Evolutionary conservation across 208 protist genomes (phyloP).

Genomic region (Trypanosoma boissoni): DNA sequence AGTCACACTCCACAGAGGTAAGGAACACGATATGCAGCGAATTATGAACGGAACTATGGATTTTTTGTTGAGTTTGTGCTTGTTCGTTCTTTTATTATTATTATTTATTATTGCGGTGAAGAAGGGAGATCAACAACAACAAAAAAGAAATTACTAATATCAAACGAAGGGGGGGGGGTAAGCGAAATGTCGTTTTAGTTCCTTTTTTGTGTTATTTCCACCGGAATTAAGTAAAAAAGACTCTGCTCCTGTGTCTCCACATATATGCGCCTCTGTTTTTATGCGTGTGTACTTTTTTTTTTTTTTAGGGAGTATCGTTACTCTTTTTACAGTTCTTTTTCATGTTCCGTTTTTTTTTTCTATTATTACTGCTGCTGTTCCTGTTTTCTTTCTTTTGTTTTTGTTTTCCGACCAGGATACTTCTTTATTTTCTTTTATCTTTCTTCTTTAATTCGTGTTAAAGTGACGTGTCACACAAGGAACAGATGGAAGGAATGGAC

Average conservation of each 20-base stretch:
- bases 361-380: not conserved
- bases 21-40: not conserved
- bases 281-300: not conserved
- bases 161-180: not conserved
- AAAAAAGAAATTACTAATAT: not conserved
- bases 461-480: constrained; percentile 12
- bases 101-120: too few relatives aligned
- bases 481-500: constrained; percentile 16
- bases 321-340: constrained; percentile 11
- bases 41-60: not conserved
- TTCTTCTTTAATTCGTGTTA: not conserved
- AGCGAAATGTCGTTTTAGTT: not conserved
- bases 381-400: constrained; percentile 13
- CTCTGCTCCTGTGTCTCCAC: not conserved
- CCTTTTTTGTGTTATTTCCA: too few relatives aligned
- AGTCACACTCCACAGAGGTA: not conserved
- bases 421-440: constrained; percentile 8
- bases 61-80: too few relatives aligned
- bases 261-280: not conserved
- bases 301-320: constrained; percentile 1
- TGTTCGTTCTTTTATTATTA: too few relatives aligned
- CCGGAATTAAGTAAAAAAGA: too few relatives aligned
- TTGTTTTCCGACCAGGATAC: not conserved
- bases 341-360: constrained; percentile 12
- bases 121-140: not conserved